phyloP scores from a whole-genome alignment of 2,329 filamentous ascomycete species.

The Ilyonectria mors-panacis region DNA sequence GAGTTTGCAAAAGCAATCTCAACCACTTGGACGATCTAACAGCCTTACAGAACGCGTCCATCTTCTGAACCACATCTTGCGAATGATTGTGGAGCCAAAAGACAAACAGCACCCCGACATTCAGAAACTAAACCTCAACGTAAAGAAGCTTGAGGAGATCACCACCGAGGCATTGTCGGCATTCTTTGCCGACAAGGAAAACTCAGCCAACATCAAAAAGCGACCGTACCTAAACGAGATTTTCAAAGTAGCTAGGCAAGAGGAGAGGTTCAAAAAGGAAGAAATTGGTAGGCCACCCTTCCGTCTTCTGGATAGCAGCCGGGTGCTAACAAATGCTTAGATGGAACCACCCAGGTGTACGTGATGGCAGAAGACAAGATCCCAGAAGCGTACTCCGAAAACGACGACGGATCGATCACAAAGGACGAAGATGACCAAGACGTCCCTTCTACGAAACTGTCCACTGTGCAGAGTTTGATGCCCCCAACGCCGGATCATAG shows the following conservation, averaged over 20 bases:
- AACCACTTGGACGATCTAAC: constrained; percentile 19
- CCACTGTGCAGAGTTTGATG: constrained; percentile 53
- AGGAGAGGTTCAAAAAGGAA: constrained; percentile 69
- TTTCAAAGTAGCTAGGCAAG: constrained; percentile 71
- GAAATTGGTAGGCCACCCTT: constrained; percentile 66
- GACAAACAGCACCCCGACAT: constrained; percentile 66
- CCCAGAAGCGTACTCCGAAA: constrained; percentile 64
- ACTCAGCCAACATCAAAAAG: constrained; percentile 69
- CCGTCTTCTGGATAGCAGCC: too few relatives aligned
- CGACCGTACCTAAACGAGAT: constrained; percentile 71
- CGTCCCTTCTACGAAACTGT: constrained; percentile 54
- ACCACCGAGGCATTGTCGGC: constrained; percentile 71
- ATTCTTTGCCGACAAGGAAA: constrained; percentile 69
- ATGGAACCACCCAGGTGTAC: constrained; percentile 62
- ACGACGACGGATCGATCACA: constrained; percentile 59
- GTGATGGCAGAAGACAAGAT: constrained; percentile 69
- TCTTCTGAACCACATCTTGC: constrained; percentile 73
- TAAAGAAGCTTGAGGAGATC: constrained; percentile 70
- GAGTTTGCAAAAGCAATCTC: constrained; percentile 36
- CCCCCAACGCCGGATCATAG: constrained; percentile 56
- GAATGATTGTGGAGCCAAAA: constrained; percentile 67
- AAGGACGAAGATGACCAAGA: constrained; percentile 62
- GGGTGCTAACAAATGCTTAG: constrained; percentile 50
- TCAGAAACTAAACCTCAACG: constrained; percentile 66
- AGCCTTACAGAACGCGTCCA: constrained; percentile 67